phyloP scores from a whole-genome alignment of 768 basidiomycete genomes.

The Russula abietina region DNA sequence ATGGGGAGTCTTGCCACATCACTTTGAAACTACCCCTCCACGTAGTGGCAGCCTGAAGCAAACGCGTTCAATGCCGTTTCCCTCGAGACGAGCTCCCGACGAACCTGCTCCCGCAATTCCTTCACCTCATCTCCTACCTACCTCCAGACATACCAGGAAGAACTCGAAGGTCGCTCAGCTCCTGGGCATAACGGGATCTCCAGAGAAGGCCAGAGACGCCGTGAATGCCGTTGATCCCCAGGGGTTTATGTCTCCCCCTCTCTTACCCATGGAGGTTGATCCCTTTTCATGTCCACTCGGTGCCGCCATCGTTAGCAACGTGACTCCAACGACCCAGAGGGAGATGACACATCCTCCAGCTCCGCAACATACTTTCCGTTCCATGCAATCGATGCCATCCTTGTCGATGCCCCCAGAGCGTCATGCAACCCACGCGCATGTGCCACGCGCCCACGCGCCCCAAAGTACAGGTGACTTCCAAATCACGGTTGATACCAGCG shows the following conservation, averaged over 20 bases:
- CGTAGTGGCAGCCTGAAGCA: neutral
- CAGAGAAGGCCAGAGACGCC: neutral
- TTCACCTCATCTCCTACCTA: neutral
- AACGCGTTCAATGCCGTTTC: slow-evolving; percentile 13
- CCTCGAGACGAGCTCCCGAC: neutral
- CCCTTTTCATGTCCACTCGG: slow-evolving; percentile 8
- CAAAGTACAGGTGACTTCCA: neutral
- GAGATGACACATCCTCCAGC: neutral
- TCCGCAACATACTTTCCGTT: neutral
- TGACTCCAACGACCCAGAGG: neutral
- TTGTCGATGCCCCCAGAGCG: neutral
- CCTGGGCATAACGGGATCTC: neutral
- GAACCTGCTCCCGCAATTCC: neutral
- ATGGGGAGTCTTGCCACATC: slow-evolving; percentile 7
- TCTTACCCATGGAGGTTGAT: slow-evolving; percentile 15
- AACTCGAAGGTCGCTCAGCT: slow-evolving; percentile 10
- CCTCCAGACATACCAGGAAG: slow-evolving; percentile 3
- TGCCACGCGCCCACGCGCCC: neutral
- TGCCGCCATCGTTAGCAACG: neutral
- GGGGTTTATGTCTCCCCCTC: slow-evolving; percentile 8
- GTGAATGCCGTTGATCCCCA: neutral
- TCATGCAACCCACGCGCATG: neutral
- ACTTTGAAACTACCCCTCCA: neutral
- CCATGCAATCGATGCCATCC: slow-evolving; percentile 5
- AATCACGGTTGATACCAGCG: neutral